A percentile compares a stretch with the other conserved stretches of the same genome.
phyloP scores from a whole-genome alignment of 345 rosid genomes.

The Clausena lansium region DNA sequence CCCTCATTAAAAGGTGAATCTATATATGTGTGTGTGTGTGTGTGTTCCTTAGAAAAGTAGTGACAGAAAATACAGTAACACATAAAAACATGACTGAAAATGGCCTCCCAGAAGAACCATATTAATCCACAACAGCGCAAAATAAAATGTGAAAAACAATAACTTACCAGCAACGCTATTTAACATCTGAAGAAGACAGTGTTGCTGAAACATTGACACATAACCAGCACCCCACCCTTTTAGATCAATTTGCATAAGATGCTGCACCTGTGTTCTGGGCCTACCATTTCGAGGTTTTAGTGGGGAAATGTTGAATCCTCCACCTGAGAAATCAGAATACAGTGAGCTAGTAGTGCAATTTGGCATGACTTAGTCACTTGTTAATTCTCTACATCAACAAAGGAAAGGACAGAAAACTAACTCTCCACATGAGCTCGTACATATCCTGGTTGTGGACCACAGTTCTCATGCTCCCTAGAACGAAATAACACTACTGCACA shows the following conservation, averaged over 20 bases:
- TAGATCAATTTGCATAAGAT: conserved; percentile 94
- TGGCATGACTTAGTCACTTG: not conserved
- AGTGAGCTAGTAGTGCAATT: not conserved
- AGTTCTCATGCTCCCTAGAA: conserved; percentile 93
- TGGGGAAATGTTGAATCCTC: conserved; percentile 93
- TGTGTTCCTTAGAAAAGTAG: not conserved
- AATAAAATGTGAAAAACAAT: conserved; percentile 7
- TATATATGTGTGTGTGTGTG: no score
- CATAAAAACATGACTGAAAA: not conserved
- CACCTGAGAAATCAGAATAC: conserved; percentile 56
- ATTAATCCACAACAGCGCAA: not conserved
- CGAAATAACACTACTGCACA: conserved; percentile 92
- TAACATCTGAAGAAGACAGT: conserved; percentile 97
- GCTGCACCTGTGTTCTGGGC: conserved; percentile 90
- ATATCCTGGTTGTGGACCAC: conserved; percentile 89
- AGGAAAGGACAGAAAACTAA: conserved; percentile 32
- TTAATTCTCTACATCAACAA: conserved; percentile 12
- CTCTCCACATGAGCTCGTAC: conserved; percentile 98
- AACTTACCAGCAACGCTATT: conserved; percentile 92
- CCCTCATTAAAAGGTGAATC: no score
- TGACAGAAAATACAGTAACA: not conserved
- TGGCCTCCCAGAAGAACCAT: not conserved
- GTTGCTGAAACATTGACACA: conserved; percentile 88
- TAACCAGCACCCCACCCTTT: conserved; percentile 99
- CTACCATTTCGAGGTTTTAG: conserved; percentile 80